phyloP scores from a whole-genome alignment of 768 basidiomycete genomes.

The Trametes meyenii region DNA sequence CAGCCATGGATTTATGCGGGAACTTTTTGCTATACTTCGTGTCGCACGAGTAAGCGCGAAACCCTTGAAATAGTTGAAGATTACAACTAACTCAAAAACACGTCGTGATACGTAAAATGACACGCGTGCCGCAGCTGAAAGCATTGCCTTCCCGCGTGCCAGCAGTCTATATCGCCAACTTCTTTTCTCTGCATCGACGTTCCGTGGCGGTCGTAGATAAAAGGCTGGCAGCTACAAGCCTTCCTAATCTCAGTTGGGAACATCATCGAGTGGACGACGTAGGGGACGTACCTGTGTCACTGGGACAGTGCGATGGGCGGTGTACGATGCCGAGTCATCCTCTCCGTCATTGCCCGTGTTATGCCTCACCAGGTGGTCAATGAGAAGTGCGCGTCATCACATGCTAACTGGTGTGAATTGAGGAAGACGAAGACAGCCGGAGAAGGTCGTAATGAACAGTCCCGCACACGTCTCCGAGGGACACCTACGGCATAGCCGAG shows the following conservation, averaged over 20 bases:
- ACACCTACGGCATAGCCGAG: constrained; percentile 5
- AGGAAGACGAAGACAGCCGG: constrained; percentile 1
- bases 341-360: constrained; percentile 6
- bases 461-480: neutral
- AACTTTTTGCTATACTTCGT: neutral
- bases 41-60: neutral
- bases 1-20: neutral
- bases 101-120: constrained; percentile 3
- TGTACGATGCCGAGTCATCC: neutral
- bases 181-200: constrained; percentile 1
- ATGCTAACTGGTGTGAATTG: constrained; percentile 14
- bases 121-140: constrained; percentile 4
- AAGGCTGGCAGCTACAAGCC: constrained; percentile 1
- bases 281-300: neutral
- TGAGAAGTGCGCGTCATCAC: constrained; percentile 11
- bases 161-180: neutral
- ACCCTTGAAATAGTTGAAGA: neutral
- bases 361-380: constrained; percentile 3
- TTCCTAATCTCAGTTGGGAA: neutral
- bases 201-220: constrained; percentile 7
- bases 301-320: neutral
- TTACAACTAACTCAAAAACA: neutral
- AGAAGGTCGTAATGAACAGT: constrained; percentile 2
- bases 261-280: constrained; percentile 5
- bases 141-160: constrained; percentile 15